Evolutionary conservation across 768 basidiomycete genomes (phyloP).

Genomic region (Dioszegia crocea): DNA sequence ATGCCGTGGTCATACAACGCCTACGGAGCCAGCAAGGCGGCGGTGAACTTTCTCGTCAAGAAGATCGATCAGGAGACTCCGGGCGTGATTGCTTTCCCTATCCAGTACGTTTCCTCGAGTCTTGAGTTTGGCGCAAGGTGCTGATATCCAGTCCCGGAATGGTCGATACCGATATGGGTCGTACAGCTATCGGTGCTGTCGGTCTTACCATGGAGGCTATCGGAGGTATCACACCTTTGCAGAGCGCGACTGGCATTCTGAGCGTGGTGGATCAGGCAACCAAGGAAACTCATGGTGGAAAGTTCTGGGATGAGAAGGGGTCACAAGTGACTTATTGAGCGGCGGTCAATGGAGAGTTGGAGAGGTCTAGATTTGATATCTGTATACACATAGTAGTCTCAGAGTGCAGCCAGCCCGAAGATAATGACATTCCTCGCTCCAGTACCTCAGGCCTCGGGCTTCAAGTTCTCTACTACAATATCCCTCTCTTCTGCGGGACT

Average conservation of each 20-base stretch:
- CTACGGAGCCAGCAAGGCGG: slow-evolving; percentile 25
- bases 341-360: too few species aligned
- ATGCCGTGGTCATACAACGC: not conserved
- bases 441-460: too few species aligned
- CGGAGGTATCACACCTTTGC: slow-evolving; percentile 2
- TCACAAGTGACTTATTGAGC: not conserved
- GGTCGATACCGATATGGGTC: slow-evolving; percentile 12
- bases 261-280: slow-evolving; percentile 9
- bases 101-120: slow-evolving; percentile 3
- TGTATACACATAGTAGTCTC: too few species aligned
- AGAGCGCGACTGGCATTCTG: slow-evolving; percentile 8
- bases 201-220: slow-evolving; percentile 3
- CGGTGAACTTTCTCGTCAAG: slow-evolving; percentile 18
- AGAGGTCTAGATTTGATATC: too few species aligned
- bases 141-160: not conserved
- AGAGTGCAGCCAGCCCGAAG: too few species aligned
- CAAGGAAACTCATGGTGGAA: slow-evolving; percentile 9
- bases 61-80: slow-evolving; percentile 17
- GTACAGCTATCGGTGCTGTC: not conserved
- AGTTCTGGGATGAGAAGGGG: not conserved
- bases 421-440: too few species aligned
- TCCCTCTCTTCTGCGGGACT: too few species aligned
- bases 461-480: too few species aligned
- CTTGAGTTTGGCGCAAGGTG: not conserved
- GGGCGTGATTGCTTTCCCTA: slow-evolving; percentile 10